phyloP scores from a whole-genome alignment of 306 rosid genomes.

The Quercus mongolica region DNA sequence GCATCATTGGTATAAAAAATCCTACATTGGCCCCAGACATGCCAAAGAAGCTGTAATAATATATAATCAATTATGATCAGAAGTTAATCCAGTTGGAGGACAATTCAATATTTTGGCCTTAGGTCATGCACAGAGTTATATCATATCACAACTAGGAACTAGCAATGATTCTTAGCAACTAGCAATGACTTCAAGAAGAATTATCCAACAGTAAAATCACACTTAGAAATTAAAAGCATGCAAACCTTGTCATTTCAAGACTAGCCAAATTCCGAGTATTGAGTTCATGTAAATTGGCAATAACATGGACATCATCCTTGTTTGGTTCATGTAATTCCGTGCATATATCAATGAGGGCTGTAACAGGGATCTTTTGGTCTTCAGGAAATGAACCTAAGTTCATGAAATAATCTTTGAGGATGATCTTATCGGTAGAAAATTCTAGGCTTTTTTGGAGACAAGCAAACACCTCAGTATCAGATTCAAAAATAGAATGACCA shows the following conservation, averaged over 20 bases:
- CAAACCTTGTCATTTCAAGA: constrained; percentile 32
- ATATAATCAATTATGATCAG: too few relatives aligned
- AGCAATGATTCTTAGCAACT: too few relatives aligned
- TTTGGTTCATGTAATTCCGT: constrained; percentile 18
- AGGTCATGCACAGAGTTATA: too few relatives aligned
- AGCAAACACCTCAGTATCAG: constrained; percentile 9
- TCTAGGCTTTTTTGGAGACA: constrained; percentile 30
- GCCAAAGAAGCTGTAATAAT: too few relatives aligned
- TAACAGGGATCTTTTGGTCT: constrained; percentile 32
- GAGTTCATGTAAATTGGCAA: constrained; percentile 10
- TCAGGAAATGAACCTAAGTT: constrained; percentile 42
- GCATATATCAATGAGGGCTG: constrained; percentile 34
- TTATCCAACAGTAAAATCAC: too few relatives aligned
- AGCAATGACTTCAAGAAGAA: too few relatives aligned
- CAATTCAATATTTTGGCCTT: too few relatives aligned
- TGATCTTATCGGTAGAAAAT: constrained; percentile 4
- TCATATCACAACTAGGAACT: too few relatives aligned
- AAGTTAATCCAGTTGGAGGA: too few relatives aligned
- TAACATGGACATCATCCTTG: constrained; percentile 10
- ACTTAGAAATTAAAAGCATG: not conserved
- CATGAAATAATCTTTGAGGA: constrained; percentile 30
- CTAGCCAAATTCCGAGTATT: constrained; percentile 7
- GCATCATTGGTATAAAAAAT: too few relatives aligned
- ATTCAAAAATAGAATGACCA: constrained; percentile 16
- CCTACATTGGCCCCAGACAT: too few relatives aligned